A percentile compares a stretch with the other conserved stretches of the same genome.
Conservation (phyloP, 1,284 basidiomycete species). For the Polyporus tsugae region DNA sequence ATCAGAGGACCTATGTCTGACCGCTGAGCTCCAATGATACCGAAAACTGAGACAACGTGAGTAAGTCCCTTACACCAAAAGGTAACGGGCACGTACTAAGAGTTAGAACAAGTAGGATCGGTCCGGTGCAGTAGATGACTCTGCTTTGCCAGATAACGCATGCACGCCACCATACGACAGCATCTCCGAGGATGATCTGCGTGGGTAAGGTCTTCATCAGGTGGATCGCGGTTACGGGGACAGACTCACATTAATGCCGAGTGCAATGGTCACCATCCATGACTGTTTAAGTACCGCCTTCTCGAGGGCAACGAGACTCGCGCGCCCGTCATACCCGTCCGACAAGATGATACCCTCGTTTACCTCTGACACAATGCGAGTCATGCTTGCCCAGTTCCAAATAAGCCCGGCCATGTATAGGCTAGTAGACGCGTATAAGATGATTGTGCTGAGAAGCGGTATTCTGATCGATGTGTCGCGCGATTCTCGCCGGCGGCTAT, state of each 20-base stretch:
- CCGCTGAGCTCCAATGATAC: neutral
- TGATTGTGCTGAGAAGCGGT: neutral
- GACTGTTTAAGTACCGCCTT: neutral
- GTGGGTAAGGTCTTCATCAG: neutral
- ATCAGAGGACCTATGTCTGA: neutral
- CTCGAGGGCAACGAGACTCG: neutral
- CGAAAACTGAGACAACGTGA: neutral
- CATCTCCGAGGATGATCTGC: constrained; percentile 9
- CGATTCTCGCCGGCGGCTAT: neutral
- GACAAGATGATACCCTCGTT: neutral
- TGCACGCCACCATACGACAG: constrained; percentile 18
- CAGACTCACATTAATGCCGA: neutral
- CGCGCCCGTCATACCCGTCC: neutral
- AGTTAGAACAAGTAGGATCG: constrained; percentile 11
- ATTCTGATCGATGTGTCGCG: neutral
- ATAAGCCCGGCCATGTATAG: neutral
- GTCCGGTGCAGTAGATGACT: neutral
- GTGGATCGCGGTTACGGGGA: neutral
- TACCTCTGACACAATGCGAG: neutral
- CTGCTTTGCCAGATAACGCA: constrained; percentile 12
- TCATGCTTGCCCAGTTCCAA: neutral
- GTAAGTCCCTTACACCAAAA: neutral
- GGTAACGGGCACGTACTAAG: constrained; percentile 10
- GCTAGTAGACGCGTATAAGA: constrained; percentile 1
- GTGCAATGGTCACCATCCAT: neutral